Evolutionary conservation across 345 rosid species (phyloP), one percentile per base, ranked within the genome.

Genomic region (Gynandropsis gynandra): DNA sequence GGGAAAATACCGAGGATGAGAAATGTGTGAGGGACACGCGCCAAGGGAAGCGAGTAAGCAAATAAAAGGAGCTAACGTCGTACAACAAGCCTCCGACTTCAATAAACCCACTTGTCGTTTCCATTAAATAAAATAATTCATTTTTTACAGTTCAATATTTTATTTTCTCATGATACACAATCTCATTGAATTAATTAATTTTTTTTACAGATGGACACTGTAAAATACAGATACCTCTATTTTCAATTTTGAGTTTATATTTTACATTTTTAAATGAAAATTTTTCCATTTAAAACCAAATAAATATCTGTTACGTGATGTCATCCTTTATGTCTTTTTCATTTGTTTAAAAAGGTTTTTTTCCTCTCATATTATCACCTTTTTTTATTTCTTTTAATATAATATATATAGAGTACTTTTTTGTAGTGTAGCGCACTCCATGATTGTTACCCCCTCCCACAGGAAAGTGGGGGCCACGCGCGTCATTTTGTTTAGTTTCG

Each of bases 101-200:
- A 63, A 15, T 46, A 56, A n/a, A 18, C 57, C 62, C 52, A 56
- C 58, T 64, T 63, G 61, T 55, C n/a, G n/a, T n/a, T n/a, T n/a
- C n/a, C n/a, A n/a, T n/a, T n/a, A n/a, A n/a, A n/a, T n/a, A n/a
- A n/a, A n/a, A n/a, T n/a, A n/a, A n/a, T n/a, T n/a, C n/a, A 5
- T 24, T 24, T 24, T 5, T 24, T 5, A 2, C 29, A 2, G 29
- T 24, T 24, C 5, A 24, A 24, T 24, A 2, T 24, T 24, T 24
- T 2, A 2, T 24, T 24, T 5, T 24, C 29, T 5, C 29, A 24
- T 24, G n/a, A n/a, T n/a, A n/a, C n/a, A n/a, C n/a, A n/a, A n/a
- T n/a, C n/a, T n/a, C n/a, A n/a, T n/a, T n/a, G n/a, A n/a, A n/a
- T n/a, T n/a, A n/a, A n/a, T n/a, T n/a, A n/a, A n/a, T n/a, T n/a